Conservation (phyloP, 208 protist species). For the Tetramitus jugosus region DNA sequence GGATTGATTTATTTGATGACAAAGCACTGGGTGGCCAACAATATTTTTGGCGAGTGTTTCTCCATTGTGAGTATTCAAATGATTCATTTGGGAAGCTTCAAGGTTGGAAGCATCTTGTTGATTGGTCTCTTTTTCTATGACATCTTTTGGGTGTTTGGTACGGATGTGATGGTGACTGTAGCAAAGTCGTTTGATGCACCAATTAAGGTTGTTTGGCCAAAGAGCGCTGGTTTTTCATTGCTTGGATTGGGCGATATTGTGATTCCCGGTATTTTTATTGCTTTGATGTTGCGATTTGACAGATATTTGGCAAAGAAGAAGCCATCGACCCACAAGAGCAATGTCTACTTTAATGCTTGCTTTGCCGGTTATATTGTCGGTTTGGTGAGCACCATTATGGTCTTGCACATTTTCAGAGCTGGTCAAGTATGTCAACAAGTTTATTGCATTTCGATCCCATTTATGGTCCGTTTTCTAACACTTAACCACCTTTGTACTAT, state of each 20-base stretch:
- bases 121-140: slow-evolving; percentile 64
- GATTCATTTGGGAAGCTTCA: not conserved
- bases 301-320: not conserved
- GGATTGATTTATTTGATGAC: slow-evolving; percentile 33
- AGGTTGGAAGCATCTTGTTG: slow-evolving; percentile 37
- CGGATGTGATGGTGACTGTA: slow-evolving; percentile 60
- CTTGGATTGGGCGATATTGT: slow-evolving; percentile 68
- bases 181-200: slow-evolving; percentile 62
- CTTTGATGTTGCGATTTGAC: slow-evolving; percentile 55
- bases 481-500: too few species aligned
- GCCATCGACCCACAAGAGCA: not conserved
- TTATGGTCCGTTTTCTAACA: too few species aligned
- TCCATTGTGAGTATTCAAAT: slow-evolving; percentile 27
- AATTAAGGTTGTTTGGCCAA: slow-evolving; percentile 60
- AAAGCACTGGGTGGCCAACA: slow-evolving; percentile 63
- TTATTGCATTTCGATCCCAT: too few species aligned
- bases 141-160: slow-evolving; percentile 66
- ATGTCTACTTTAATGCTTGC: slow-evolving; percentile 42
- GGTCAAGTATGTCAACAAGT: too few species aligned
- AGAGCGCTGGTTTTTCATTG: slow-evolving; percentile 30
- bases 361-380: slow-evolving; percentile 48
- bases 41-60: slow-evolving; percentile 55
- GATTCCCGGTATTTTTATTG: slow-evolving; percentile 58
- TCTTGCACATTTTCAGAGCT: slow-evolving; percentile 56
- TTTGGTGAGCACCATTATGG: slow-evolving; percentile 45